A percentile compares a stretch with the other conserved stretches of the same genome.
Conservation (phyloP, 2,329 filamentous ascomycete species). For the Dactylonectria estremocensis region DNA sequence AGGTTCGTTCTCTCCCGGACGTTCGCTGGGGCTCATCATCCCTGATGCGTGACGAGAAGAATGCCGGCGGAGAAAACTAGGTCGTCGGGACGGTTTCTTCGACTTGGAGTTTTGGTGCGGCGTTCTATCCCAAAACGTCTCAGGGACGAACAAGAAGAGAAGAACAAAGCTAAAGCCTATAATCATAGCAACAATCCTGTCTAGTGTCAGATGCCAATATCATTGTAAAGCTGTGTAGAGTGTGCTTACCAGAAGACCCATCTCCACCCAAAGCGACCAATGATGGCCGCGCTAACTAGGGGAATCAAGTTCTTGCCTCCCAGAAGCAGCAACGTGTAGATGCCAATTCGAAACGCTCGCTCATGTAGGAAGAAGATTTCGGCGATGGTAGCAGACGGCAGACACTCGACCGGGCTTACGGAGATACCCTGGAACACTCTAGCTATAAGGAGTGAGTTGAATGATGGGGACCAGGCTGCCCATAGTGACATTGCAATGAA, state of each 20-base stretch:
- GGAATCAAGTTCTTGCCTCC: constrained; percentile 94
- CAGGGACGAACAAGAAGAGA: constrained; percentile 92
- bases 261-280: constrained; percentile 84
- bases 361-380: constrained; percentile 98
- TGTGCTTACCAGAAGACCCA: constrained; percentile 86
- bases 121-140: constrained; percentile 95
- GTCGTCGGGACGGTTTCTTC: constrained; percentile 54
- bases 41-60: constrained; percentile 59
- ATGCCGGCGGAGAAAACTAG: constrained; percentile 63
- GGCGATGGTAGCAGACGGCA: constrained; percentile 93
- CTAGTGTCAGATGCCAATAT: background rate
- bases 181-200: constrained; percentile 85
- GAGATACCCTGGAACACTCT: constrained; percentile 90
- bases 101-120: constrained; percentile 62
- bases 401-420: constrained; percentile 90
- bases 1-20: constrained; percentile 9
- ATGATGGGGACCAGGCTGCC: constrained; percentile 89
- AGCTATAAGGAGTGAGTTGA: constrained; percentile 83
- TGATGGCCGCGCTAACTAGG: constrained; percentile 87
- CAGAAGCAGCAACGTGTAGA: constrained; percentile 90
- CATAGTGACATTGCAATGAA: constrained; percentile 85
- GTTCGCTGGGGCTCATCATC: constrained; percentile 17
- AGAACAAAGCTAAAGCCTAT: constrained; percentile 79
- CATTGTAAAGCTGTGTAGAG: no score
- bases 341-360: constrained; percentile 90